These are phyloP conservation scores for Primulina tabacum DNA, from an alignment of 257 asterid species.

Conservation along the genomic window DNA sequence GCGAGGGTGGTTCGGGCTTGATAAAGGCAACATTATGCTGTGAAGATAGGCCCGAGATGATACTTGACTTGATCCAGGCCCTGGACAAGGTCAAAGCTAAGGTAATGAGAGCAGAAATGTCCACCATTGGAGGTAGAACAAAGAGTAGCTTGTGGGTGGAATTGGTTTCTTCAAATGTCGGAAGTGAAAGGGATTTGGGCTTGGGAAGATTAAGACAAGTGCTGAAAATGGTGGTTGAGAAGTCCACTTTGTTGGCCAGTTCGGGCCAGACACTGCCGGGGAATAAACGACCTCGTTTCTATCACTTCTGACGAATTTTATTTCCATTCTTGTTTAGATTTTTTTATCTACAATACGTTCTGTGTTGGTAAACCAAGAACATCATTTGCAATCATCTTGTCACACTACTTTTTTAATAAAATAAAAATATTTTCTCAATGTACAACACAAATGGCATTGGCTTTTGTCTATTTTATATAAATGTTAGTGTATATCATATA, in stretches of 20 bases:
- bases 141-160: constrained; percentile 57
- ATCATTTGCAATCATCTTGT: too few species aligned
- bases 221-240: neutral
- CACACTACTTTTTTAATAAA: too few species aligned
- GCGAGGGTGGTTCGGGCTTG: constrained; percentile 36
- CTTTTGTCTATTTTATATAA: neutral
- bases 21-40: constrained; percentile 64
- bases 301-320: neutral
- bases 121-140: constrained; percentile 78
- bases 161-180: constrained; percentile 11
- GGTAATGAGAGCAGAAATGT: constrained; percentile 71
- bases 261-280: neutral
- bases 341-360: too few species aligned
- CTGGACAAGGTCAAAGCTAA: constrained; percentile 54
- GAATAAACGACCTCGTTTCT: neutral
- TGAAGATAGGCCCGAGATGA: constrained; percentile 74
- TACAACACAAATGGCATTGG: neutral
- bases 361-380: too few species aligned
- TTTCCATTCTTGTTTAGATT: neutral
- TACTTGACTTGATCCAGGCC: constrained; percentile 58
- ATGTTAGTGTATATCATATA: neutral
- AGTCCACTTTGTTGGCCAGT: constrained; percentile 1
- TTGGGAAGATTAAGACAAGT: neutral
- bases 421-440: neutral
- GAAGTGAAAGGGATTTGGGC: constrained; percentile 26